Conservation (phyloP, 805 yeast species). For the Candida lessepsii region DNA sequence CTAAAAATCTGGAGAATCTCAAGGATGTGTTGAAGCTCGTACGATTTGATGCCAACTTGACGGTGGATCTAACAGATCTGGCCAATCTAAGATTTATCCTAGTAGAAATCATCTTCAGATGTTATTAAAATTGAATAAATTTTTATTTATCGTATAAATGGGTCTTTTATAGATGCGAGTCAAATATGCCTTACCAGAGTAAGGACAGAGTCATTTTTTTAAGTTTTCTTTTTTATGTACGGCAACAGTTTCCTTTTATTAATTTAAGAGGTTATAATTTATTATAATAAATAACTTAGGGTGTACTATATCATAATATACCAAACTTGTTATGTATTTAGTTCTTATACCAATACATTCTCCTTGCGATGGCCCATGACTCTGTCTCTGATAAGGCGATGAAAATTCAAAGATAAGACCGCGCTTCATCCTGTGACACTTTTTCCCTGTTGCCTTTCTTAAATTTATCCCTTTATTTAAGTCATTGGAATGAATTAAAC, state of each 20-base stretch:
- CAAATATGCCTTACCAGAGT: background rate
- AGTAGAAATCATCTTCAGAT: constrained; percentile 1
- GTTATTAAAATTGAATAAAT: background rate
- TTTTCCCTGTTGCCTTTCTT: no score
- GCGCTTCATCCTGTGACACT: background rate
- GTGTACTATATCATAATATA: no score
- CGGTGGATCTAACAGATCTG: background rate
- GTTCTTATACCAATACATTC: no score
- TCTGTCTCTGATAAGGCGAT: background rate
- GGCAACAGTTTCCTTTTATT: no score
- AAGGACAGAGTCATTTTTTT: constrained; percentile 2
- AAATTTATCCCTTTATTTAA: no score
- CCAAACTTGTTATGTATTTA: no score
- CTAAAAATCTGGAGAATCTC: constrained; percentile 1
- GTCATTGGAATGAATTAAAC: no score
- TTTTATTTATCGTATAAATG: background rate
- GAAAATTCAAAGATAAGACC: background rate
- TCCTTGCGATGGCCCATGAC: background rate
- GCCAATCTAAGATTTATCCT: background rate
- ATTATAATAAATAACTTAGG: no score
- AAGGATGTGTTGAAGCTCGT: background rate
- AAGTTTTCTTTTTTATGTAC: no score
- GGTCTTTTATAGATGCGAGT: constrained; percentile 3
- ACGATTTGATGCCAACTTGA: background rate
- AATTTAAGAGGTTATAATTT: no score